A percentile compares a stretch with the other conserved stretches of the same genome.
These are phyloP conservation scores for Oropetium thomaeum DNA, from an alignment of 176 grass and related monocot species.

Conservation along the genomic window DNA sequence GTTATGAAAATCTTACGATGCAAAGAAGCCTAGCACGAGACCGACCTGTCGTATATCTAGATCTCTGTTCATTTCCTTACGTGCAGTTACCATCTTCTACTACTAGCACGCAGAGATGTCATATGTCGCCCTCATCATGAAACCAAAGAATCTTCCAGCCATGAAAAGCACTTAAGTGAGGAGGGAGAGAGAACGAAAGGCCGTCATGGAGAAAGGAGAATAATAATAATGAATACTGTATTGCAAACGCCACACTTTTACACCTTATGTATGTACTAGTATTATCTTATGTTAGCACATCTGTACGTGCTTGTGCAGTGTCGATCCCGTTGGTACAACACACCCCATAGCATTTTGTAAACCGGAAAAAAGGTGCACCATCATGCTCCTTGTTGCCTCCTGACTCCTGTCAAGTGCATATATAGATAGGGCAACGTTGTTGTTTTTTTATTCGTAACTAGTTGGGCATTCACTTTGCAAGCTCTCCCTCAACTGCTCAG, in stretches of 20 bases:
- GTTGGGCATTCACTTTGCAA: constrained; percentile 20
- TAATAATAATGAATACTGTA: constrained; percentile 20
- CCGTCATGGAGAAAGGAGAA: neutral
- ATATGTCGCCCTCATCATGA: constrained; percentile 27
- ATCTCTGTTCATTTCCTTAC: neutral
- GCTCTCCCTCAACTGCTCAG: constrained; percentile 34
- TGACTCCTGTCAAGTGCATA: neutral
- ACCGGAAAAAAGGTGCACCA: constrained; percentile 17
- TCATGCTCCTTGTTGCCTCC: constrained; percentile 31
- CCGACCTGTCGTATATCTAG: neutral
- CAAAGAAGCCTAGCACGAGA: too few relatives aligned
- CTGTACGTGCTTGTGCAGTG: constrained; percentile 22
- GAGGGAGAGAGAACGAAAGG: constrained; percentile 9
- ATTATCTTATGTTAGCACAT: constrained; percentile 57
- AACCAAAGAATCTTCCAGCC: constrained; percentile 42
- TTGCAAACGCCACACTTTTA: constrained; percentile 12
- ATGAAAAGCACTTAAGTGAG: constrained; percentile 37
- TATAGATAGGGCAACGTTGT: neutral
- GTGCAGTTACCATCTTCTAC: constrained; percentile 15
- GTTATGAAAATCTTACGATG: too few relatives aligned
- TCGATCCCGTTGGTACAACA: constrained; percentile 38
- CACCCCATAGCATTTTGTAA: constrained; percentile 30
- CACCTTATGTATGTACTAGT: constrained; percentile 13
- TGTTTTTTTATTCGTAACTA: constrained; percentile 1
- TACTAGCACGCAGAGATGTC: constrained; percentile 28